Conservation (phyloP, 331 rosid species). For the Spiraea crenata region DNA sequence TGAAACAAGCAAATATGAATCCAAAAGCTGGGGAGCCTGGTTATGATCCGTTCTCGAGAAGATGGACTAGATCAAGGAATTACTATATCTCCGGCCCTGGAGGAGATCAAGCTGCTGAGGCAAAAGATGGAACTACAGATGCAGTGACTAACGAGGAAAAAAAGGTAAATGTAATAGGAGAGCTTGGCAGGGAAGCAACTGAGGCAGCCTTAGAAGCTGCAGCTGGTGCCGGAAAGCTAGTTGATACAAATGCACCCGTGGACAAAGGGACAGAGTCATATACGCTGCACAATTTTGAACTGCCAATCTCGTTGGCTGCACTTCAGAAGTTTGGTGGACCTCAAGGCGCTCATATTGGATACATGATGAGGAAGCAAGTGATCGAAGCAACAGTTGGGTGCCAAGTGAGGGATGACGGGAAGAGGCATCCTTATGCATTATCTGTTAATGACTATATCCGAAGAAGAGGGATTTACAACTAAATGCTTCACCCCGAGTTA, state of each 20-base stretch:
- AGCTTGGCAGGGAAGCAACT: conserved; percentile 36
- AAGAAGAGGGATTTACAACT: conserved; percentile 55
- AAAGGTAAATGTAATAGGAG: not conserved
- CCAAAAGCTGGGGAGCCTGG: conserved; percentile 58
- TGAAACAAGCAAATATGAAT: conserved; percentile 27
- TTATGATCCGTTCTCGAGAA: conserved; percentile 67
- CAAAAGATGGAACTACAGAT: conserved; percentile 21
- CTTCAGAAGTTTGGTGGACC: conserved; percentile 50
- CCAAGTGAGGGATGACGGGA: conserved; percentile 45
- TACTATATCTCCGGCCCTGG: conserved; percentile 35
- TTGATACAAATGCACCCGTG: conserved; percentile 58
- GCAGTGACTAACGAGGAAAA: not conserved
- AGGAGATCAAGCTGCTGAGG: conserved; percentile 26
- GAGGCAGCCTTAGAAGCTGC: conserved; percentile 52
- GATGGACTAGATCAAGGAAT: conserved; percentile 71
- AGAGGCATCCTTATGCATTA: conserved; percentile 45
- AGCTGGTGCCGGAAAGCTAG: conserved; percentile 58
- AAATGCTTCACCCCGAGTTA: not conserved
- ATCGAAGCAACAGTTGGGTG: conserved; percentile 60
- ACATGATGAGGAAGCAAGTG: conserved; percentile 54
- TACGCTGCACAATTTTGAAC: conserved; percentile 49
- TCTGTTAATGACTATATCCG: conserved; percentile 62
- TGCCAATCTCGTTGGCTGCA: conserved; percentile 48
- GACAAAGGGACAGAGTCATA: conserved; percentile 48
- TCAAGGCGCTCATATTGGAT: conserved; percentile 44